Base-by-base conservation (phyloP, 2,329 filamentous ascomycete species). In the Paraconiothyrium sp. region DNA sequence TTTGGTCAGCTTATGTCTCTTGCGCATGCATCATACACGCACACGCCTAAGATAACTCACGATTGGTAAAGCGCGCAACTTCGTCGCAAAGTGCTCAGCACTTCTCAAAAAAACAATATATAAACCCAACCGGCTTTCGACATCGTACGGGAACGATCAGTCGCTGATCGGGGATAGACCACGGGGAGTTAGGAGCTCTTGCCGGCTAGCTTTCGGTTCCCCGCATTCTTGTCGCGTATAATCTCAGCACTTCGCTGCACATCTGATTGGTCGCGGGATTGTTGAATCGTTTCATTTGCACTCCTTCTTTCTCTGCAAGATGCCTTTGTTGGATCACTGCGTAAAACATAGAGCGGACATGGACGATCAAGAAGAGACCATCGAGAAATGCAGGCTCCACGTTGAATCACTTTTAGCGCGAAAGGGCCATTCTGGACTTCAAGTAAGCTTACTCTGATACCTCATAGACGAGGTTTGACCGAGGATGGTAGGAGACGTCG, bases 401-500 rank as follows among this genome's bases (percentile, higher is more conserved):
- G 34, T 68, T 30, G 59, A 65, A 11, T 57, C 61, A 4, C 43
- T 66, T 0, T 43, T 68, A 41, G 49, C 39, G 3, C 5, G 30
- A 3, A 60, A 49, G 37, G 59, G 59, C 1, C 54, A 58, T 50
- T 14, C 44, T 24, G 59, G 60, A 5, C 57, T 67, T 11, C 48
- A 44, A 41, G 63, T 62, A 48, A 16, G 44, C 48, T 37, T 20
- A 27, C n/a, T 14, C 11, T 24, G 13, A 1, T 16, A 22, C 4
- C 24, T 49, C 10, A 8, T 20, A 14, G 39, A 34, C 13, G 3
- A 14, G 24, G 3, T 9, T 30, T 56, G 54, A 46, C 39, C 35
- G 2, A 11, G 2, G 43, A 54, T 14, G 14, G 2, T 41, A 71
- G 68, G 43, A 62, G 41, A 65, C 66, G n/a, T 69, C 67, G 30